Conservation (phyloP, 306 rosid species). For the Hippophae gyantsensis region DNA sequence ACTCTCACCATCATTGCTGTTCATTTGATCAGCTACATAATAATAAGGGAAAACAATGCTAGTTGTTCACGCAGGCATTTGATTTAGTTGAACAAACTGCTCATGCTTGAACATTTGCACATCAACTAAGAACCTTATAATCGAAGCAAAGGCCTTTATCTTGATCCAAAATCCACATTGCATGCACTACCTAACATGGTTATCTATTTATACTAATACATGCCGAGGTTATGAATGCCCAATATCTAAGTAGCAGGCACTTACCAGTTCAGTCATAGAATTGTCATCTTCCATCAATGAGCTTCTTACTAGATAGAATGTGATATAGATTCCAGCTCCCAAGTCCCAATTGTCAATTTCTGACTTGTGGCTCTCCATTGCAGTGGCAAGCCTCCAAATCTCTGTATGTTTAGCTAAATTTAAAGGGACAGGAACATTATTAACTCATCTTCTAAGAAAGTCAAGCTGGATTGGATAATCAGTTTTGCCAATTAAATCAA, state of each 20-base stretch:
- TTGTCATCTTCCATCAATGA: conserved; percentile 56
- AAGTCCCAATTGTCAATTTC: conserved; percentile 97
- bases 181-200: too few relatives aligned
- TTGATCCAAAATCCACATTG: not conserved
- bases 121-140: conserved; percentile 8
- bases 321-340: conserved; percentile 89
- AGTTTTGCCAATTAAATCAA: too few relatives aligned
- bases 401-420: conserved; percentile 67
- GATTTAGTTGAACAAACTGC: conserved; percentile 11
- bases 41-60: too few relatives aligned
- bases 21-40: not conserved
- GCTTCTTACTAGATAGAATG: conserved; percentile 66
- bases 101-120: conserved; percentile 11
- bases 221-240: too few relatives aligned
- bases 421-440: conserved; percentile 5
- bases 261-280: conserved; percentile 56
- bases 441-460: too few relatives aligned
- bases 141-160: not conserved
- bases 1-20: not conserved
- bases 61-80: not conserved
- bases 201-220: too few relatives aligned
- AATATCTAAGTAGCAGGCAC: conserved; percentile 1
- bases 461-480: too few relatives aligned
- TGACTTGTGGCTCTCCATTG: conserved; percentile 82
- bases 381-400: conserved; percentile 71